Evolutionary conservation across 1,139 yeast species (phyloP).

Genomic region (Keqinozyma sinolaborantium): DNA sequence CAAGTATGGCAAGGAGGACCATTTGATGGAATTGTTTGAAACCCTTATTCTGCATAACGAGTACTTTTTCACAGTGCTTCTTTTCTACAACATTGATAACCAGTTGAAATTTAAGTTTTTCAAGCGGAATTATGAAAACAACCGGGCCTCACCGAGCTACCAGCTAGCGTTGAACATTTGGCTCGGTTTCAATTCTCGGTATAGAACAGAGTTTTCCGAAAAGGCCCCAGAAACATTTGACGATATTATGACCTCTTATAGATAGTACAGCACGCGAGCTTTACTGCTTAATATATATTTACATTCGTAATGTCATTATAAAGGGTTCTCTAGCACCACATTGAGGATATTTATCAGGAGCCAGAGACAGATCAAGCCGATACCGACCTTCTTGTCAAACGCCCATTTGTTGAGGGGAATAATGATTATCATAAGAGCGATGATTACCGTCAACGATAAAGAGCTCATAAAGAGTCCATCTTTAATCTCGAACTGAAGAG

Average conservation of each 20-base stretch:
- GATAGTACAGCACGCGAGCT: neutral
- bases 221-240: conserved; percentile 1
- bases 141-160: conserved; percentile 2
- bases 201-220: neutral
- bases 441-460: conserved; percentile 10
- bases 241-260: conserved; percentile 1
- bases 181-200: conserved; percentile 2
- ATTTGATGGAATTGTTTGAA: conserved; percentile 19
- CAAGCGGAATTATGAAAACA: conserved; percentile 1
- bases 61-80: conserved; percentile 18
- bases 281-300: neutral
- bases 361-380: conserved; percentile 19
- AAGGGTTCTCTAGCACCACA: conserved; percentile 3
- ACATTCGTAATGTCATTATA: neutral
- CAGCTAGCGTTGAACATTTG: conserved; percentile 1
- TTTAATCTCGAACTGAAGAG: conserved; percentile 22
- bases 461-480: conserved; percentile 24
- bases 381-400: conserved; percentile 29
- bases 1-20: conserved; percentile 18
- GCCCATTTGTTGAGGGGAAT: conserved; percentile 34
- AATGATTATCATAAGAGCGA: conserved; percentile 12
- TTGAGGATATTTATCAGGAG: conserved; percentile 15
- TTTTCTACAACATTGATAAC: conserved; percentile 13
- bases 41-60: conserved; percentile 16
- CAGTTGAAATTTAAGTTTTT: conserved; percentile 9